A percentile compares a stretch with the other conserved stretches of the same genome.
Conservation (phyloP, 495 filamentous ascomycete genomes). For the Saxispiralis lemnorum region DNA sequence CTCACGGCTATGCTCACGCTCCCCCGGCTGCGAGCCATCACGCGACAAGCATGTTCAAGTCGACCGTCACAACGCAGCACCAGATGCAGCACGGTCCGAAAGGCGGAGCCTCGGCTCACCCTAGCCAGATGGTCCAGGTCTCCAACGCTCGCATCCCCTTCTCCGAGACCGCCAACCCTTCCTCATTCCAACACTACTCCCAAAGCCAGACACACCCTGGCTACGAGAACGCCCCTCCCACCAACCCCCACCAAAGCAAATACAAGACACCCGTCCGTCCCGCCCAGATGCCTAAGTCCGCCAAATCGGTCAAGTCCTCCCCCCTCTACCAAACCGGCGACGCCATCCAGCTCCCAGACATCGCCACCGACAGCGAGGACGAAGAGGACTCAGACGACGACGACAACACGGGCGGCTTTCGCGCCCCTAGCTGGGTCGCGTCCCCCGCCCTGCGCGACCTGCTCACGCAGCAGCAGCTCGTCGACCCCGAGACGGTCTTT, state of each 20-base stretch:
- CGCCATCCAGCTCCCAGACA: conserved; percentile 68
- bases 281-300: conserved; percentile 29
- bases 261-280: conserved; percentile 35
- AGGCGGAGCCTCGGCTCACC: conserved; percentile 42
- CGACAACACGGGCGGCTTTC: conserved; percentile 26
- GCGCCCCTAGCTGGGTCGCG: conserved; percentile 65
- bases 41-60: conserved; percentile 28
- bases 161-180: conserved; percentile 35
- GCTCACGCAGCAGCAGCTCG: conserved; percentile 56
- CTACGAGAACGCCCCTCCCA: conserved; percentile 32
- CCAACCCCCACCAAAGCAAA: conserved; percentile 31
- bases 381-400: conserved; percentile 47
- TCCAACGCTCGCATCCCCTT: conserved; percentile 82
- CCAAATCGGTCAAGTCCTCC: conserved; percentile 37
- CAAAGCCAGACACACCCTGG: conserved; percentile 8
- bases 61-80: conserved; percentile 27
- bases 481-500: conserved; percentile 77
- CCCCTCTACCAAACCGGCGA: conserved; percentile 68
- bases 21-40: conserved; percentile 33
- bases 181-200: neutral
- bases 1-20: conserved; percentile 42
- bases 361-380: conserved; percentile 74
- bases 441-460: conserved; percentile 55
- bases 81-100: conserved; percentile 34
- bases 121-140: conserved; percentile 62